phyloP scores from a whole-genome alignment of 2,329 filamentous ascomycete genomes.

The Dactylellina drechsleri region DNA sequence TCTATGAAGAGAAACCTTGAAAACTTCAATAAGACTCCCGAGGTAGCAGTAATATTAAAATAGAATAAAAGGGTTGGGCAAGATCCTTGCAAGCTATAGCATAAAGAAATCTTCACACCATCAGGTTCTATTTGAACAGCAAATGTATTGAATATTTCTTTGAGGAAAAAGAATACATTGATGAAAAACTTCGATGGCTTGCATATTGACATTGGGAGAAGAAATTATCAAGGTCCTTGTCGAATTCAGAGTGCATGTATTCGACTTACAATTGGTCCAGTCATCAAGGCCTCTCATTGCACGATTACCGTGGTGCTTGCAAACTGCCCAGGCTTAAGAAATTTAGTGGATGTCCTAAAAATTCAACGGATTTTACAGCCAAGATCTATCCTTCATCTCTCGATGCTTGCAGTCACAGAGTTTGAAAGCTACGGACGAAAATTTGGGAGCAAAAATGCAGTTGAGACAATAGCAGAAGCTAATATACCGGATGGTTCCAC shows the following conservation, averaged over 20 bases:
- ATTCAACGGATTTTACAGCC: slow-evolving; percentile 28
- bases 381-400: slow-evolving; percentile 38
- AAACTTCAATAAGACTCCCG: slow-evolving; percentile 11
- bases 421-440: slow-evolving; percentile 7
- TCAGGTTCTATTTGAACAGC: slow-evolving; percentile 18
- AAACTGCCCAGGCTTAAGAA: slow-evolving; percentile 1
- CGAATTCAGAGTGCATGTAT: slow-evolving; percentile 12
- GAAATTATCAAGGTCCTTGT: slow-evolving; percentile 37
- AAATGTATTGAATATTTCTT: slow-evolving; percentile 4
- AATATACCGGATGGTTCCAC: slow-evolving; percentile 46
- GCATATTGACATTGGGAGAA: slow-evolving; percentile 32
- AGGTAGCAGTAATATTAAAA: slow-evolving; percentile 2
- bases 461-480: not conserved
- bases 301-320: slow-evolving; percentile 19
- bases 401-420: slow-evolving; percentile 23
- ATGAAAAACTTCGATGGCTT: slow-evolving; percentile 16
- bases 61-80: slow-evolving; percentile 4
- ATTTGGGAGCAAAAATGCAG: slow-evolving; percentile 46
- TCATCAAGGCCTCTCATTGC: slow-evolving; percentile 37
- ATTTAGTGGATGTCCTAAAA: slow-evolving; percentile 26
- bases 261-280: slow-evolving; percentile 8
- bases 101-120: slow-evolving; percentile 34
- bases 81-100: not conserved
- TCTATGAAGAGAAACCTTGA: slow-evolving; percentile 22
- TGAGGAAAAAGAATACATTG: not conserved